Percentiles rank a stretch among this genome's conserved stretches.
Conservation (phyloP, 2,329 filamentous ascomycete species). For the Cordyceps javanica region DNA sequence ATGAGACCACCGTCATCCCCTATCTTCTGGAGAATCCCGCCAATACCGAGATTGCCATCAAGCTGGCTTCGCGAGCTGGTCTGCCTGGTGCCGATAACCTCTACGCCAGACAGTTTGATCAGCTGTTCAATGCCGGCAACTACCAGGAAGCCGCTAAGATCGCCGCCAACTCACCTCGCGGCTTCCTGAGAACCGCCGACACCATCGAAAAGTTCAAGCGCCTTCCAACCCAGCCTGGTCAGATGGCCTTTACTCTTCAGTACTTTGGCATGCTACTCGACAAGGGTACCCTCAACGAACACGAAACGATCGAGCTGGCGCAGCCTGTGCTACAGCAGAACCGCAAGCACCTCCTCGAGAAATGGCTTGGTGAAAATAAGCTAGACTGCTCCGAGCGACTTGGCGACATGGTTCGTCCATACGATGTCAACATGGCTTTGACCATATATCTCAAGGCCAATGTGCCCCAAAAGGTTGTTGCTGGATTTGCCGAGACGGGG, state of each 20-base stretch:
- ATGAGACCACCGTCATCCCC: constrained; percentile 84
- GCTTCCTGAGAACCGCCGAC: constrained; percentile 87
- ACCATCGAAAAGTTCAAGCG: constrained; percentile 96
- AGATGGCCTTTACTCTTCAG: constrained; percentile 90
- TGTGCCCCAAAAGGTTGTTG: constrained; percentile 87
- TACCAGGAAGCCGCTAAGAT: constrained; percentile 90
- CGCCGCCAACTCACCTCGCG: constrained; percentile 91
- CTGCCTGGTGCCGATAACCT: constrained; percentile 91
- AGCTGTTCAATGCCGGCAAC: constrained; percentile 71
- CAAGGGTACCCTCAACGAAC: constrained; percentile 86
- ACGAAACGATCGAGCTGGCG: constrained; percentile 90
- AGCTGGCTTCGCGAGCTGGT: constrained; percentile 89
- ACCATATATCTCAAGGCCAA: constrained; percentile 88
- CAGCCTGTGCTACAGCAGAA: constrained; percentile 89
- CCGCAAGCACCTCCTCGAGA: constrained; percentile 91
- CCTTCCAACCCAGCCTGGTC: constrained; percentile 70
- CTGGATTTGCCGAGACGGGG: constrained; percentile 88
- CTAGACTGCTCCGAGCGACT: constrained; percentile 93
- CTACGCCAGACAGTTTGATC: constrained; percentile 89
- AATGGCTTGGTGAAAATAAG: constrained; percentile 96
- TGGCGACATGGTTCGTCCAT: constrained; percentile 84
- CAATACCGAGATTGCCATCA: constrained; percentile 88
- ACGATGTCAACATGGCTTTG: constrained; percentile 83
- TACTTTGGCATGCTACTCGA: constrained; percentile 98
- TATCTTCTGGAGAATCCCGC: constrained; percentile 96